These are phyloP conservation scores for Phytomonas francai DNA, from an alignment of 208 protist genomes.

Conservation along the genomic window DNA sequence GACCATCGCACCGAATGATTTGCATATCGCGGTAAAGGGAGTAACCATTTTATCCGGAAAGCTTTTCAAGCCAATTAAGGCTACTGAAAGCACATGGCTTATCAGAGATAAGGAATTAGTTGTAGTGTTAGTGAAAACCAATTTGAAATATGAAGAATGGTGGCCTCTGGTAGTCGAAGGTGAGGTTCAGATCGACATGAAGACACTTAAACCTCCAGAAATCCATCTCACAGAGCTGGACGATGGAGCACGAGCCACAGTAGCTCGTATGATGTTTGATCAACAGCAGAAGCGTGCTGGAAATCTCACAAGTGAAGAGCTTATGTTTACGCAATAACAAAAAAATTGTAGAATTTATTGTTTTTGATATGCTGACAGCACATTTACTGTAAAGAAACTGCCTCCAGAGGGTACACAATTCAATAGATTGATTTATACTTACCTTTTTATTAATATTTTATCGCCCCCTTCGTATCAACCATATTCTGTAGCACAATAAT, in stretches of 20 bases:
- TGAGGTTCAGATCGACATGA: constrained; percentile 85
- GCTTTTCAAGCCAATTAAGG: constrained; percentile 74
- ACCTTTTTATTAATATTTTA: not conserved
- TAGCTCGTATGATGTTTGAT: constrained; percentile 91
- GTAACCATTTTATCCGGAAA: constrained; percentile 47
- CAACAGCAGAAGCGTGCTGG: constrained; percentile 54
- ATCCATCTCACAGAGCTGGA: constrained; percentile 71
- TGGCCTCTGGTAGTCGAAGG: constrained; percentile 67
- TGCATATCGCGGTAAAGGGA: constrained; percentile 34
- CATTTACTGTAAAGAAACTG: not conserved
- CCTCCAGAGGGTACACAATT: not conserved
- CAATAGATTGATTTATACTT: not conserved
- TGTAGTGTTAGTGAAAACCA: constrained; percentile 69
- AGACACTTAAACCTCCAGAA: constrained; percentile 71
- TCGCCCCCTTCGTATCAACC: not conserved
- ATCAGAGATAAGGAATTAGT: constrained; percentile 66
- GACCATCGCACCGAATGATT: constrained; percentile 10
- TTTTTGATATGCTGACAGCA: not conserved
- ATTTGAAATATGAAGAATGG: constrained; percentile 84
- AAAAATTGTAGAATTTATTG: not conserved
- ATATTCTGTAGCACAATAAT: not conserved
- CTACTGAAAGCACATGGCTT: constrained; percentile 75
- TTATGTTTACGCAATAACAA: not conserved
- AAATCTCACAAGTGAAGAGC: constrained; percentile 1
- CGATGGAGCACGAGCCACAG: constrained; percentile 70